Evolutionary conservation across 2,329 filamentous ascomycete species (phyloP).

Genomic region (Alternaria gaisen): DNA sequence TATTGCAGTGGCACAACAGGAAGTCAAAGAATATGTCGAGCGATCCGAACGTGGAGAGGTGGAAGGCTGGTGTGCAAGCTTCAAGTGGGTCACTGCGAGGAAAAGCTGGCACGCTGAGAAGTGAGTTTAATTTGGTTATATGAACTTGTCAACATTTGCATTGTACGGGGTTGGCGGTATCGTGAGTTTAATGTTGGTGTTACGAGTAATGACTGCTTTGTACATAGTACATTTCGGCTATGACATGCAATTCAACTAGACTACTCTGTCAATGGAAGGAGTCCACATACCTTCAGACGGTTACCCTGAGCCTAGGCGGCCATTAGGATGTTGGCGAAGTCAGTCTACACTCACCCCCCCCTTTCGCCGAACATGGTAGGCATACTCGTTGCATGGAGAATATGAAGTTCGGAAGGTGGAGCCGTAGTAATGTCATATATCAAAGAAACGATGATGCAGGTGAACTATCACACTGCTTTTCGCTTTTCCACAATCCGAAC

Average conservation of each 20-base stretch:
- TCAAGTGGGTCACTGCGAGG: constrained; percentile 48
- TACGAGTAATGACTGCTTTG: background rate
- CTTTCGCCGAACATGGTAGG: background rate
- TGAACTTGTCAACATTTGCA: background rate
- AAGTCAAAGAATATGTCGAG: constrained; percentile 40
- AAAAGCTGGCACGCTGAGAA: constrained; percentile 37
- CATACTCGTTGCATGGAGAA: background rate
- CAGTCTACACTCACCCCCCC: background rate
- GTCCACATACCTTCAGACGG: background rate
- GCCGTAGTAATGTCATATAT: constrained; percentile 7
- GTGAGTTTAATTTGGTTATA: background rate
- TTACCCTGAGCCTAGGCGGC: background rate
- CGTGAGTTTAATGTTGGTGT: background rate
- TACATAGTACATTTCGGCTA: background rate
- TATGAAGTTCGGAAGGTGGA: constrained; percentile 14
- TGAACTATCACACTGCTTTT: background rate
- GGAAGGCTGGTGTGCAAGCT: constrained; percentile 47
- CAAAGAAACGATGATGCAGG: background rate
- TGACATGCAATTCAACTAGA: background rate
- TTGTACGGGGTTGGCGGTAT: background rate
- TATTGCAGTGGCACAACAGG: constrained; percentile 35
- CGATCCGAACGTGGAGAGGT: constrained; percentile 34
- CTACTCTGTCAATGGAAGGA: background rate
- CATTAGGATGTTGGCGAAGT: background rate
- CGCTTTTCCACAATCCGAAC: background rate